Percentiles rank a stretch among this genome's conserved stretches.
Evolutionary conservation across 495 filamentous ascomycete genomes (phyloP).

Genomic region (Penicillium manginii): DNA sequence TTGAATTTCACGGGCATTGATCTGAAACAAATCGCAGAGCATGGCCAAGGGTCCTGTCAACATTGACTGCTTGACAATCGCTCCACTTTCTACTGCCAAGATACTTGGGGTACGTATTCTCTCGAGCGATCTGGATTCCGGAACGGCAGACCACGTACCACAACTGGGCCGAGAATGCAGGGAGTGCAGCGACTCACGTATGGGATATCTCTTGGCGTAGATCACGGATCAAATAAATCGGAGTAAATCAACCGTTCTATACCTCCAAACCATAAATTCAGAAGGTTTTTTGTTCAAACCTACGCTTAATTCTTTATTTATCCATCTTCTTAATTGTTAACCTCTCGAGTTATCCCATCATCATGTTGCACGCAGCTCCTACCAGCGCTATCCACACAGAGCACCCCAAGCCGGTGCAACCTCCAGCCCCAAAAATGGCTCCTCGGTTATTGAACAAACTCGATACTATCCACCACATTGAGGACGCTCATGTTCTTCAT

Average conservation of each 20-base stretch:
- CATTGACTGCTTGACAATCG: background rate
- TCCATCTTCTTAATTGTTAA: background rate
- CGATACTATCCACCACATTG: conserved; percentile 18
- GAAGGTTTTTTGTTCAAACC: background rate
- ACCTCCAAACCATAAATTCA: background rate
- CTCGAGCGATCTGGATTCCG: conserved; percentile 2
- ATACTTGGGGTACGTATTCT: conserved; percentile 4
- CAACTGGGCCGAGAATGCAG: conserved; percentile 3
- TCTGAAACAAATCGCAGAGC: conserved; percentile 4
- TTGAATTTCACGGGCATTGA: background rate
- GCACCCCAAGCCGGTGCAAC: conserved; percentile 5
- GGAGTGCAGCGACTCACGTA: conserved; percentile 2
- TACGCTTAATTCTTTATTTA: background rate
- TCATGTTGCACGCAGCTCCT: conserved; percentile 17
- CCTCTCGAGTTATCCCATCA: background rate
- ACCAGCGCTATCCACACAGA: conserved; percentile 9
- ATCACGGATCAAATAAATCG: conserved; percentile 2
- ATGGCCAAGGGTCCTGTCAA: background rate
- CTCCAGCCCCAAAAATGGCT: conserved; percentile 1
- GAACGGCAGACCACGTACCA: conserved; percentile 3
- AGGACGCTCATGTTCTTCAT: conserved; percentile 19
- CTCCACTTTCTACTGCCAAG: background rate
- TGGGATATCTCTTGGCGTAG: background rate
- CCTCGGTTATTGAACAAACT: conserved; percentile 13
- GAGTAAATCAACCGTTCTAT: background rate